These are phyloP conservation scores for Acanthamoeba castellanii DNA, from an alignment of 208 protist genomes.

Conservation along the genomic window DNA sequence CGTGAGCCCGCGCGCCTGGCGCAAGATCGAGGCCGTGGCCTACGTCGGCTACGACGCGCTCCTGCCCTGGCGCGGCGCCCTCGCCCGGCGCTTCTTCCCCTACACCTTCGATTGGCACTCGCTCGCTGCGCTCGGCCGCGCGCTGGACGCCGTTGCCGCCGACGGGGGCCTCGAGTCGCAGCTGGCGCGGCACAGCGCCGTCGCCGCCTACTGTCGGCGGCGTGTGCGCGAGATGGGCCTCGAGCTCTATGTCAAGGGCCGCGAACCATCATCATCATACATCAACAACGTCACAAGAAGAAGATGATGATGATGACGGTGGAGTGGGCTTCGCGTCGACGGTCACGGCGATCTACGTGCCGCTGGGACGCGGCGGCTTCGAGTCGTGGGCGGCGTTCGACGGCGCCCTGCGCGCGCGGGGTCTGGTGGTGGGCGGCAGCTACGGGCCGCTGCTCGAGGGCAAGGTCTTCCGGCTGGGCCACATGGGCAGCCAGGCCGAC, in stretches of 20 bases:
- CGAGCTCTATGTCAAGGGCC: background rate
- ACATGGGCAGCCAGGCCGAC: constrained; percentile 75
- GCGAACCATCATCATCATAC: background rate
- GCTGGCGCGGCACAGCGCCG: background rate
- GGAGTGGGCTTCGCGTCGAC: constrained; percentile 17
- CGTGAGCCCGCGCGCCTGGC: constrained; percentile 65
- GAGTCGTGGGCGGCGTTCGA: constrained; percentile 59
- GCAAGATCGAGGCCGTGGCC: constrained; percentile 36
- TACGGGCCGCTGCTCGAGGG: constrained; percentile 42
- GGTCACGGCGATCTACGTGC: constrained; percentile 67
- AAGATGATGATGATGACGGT: background rate
- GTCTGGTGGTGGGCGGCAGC: constrained; percentile 65
- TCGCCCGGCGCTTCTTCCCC: background rate
- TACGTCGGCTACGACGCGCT: constrained; percentile 67
- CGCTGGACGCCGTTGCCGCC: background rate
- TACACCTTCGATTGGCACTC: constrained; percentile 71
- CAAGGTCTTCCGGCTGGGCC: constrained; percentile 68
- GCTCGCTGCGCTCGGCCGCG: background rate
- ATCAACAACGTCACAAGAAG: background rate
- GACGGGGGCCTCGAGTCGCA: background rate
- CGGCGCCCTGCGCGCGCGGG: background rate
- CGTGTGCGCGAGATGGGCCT: constrained; percentile 16
- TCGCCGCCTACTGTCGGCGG: background rate
- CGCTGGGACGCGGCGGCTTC: background rate
- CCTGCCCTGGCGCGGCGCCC: constrained; percentile 8